These are phyloP conservation scores for Wolfiporia cocos DNA, from an alignment of 1,284 basidiomycete genomes.

Conservation along the genomic window DNA sequence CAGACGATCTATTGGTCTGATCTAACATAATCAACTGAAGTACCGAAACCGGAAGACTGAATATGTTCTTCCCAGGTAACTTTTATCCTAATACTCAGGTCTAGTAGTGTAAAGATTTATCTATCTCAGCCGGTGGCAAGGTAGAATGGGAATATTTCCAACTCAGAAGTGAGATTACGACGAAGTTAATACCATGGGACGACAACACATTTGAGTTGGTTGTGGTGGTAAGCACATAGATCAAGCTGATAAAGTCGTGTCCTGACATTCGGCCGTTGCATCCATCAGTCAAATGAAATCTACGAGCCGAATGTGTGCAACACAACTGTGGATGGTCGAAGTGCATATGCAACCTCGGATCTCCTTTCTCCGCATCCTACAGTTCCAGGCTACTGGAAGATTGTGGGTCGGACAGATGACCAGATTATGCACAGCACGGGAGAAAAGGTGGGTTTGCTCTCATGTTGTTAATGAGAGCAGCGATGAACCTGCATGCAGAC, in stretches of 20 bases:
- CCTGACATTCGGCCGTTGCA: neutral
- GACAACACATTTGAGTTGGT: constrained; percentile 4
- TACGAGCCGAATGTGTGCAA: constrained; percentile 22
- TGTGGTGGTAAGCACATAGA: constrained; percentile 1
- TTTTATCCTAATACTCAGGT: no score
- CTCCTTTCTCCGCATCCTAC: constrained; percentile 40
- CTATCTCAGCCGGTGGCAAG: neutral
- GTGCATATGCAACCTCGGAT: constrained; percentile 34
- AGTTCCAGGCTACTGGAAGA: constrained; percentile 34
- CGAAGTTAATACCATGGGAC: constrained; percentile 5
- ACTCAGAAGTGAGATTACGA: neutral
- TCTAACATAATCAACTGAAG: neutral
- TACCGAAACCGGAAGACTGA: neutral
- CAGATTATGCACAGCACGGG: constrained; percentile 39
- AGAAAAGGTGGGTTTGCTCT: constrained; percentile 22
- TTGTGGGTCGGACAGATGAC: constrained; percentile 42
- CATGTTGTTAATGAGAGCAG: neutral
- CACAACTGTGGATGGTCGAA: constrained; percentile 19
- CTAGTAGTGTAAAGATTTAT: no score
- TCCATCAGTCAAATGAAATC: neutral
- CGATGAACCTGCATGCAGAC: constrained; percentile 10
- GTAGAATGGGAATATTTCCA: constrained; percentile 12
- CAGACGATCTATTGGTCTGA: no score
- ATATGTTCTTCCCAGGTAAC: neutral
- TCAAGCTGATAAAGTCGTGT: neutral